Conservation (phyloP, 495 filamentous ascomycete species). For the Tuber calosporum region DNA sequence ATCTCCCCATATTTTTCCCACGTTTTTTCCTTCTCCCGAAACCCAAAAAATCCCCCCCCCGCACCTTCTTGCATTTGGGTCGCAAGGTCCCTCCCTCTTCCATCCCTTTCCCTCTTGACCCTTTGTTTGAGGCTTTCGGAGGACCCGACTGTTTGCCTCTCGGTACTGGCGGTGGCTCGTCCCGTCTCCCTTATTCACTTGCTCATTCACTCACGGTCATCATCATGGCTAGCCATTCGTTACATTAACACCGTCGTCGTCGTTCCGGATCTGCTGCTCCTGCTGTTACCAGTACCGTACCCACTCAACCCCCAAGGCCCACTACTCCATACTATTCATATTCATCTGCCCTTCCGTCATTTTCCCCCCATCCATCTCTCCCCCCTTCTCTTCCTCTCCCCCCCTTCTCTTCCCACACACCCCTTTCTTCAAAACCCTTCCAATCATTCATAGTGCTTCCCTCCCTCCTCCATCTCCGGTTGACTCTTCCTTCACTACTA, state of each 20-base stretch:
- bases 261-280: conserved; percentile 7
- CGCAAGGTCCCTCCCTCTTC: conserved; percentile 35
- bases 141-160: not conserved
- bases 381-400: conserved; percentile 14
- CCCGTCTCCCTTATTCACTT: not conserved
- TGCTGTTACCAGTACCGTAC: not conserved
- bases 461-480: conserved; percentile 7
- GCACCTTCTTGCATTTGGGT: conserved; percentile 39
- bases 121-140: not conserved
- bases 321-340: conserved; percentile 3
- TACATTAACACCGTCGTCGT: conserved; percentile 12
- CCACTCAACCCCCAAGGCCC: not conserved
- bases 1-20: conserved; percentile 40
- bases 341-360: not conserved
- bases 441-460: conserved; percentile 7
- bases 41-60: conserved; percentile 37
- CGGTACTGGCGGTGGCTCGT: not conserved
- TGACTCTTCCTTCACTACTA: conserved; percentile 1
- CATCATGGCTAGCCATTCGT: not conserved
- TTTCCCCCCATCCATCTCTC: conserved; percentile 5
- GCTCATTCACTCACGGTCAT: not conserved
- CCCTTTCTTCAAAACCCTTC: conserved; percentile 14
- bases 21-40: conserved; percentile 37
- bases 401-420: conserved; percentile 14
- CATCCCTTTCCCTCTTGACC: conserved; percentile 13